A percentile compares a stretch with the other conserved stretches of the same genome.
Conservation (phyloP, 805 yeast species). For the Kregervanrija fluxuum region DNA sequence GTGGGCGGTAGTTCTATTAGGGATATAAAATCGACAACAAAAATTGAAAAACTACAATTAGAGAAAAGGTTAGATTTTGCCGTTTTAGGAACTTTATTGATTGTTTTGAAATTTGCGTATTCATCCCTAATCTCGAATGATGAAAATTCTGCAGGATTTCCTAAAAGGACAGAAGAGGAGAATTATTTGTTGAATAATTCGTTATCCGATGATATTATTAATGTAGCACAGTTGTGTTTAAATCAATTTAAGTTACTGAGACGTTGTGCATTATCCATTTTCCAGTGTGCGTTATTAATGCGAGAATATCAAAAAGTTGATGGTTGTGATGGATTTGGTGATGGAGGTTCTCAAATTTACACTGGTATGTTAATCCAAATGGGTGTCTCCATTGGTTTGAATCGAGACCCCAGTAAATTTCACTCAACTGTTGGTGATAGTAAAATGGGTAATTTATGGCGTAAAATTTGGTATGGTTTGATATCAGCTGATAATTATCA, state of each 20-base stretch:
- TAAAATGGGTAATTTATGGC: conserved; percentile 37
- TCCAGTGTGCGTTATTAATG: conserved; percentile 48
- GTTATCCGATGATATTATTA: conserved; percentile 36
- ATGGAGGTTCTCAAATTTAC: conserved; percentile 50
- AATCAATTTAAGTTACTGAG: conserved; percentile 46
- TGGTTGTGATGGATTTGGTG: conserved; percentile 47
- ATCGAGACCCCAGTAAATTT: conserved; percentile 58
- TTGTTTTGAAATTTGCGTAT: conserved; percentile 37
- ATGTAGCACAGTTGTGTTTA: conserved; percentile 47
- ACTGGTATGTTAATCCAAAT: conserved; percentile 53
- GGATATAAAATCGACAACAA: conserved; percentile 27
- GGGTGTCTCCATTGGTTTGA: conserved; percentile 61
- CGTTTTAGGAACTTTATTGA: conserved; percentile 36
- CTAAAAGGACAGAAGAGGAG: conserved; percentile 18
- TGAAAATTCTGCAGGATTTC: conserved; percentile 19
- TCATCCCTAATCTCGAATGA: conserved; percentile 30
- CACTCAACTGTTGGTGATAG: conserved; percentile 8
- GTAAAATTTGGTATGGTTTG: conserved; percentile 54
- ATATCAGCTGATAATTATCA: conserved; percentile 39
- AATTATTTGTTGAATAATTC: conserved; percentile 38
- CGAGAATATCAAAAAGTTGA: conserved; percentile 42
- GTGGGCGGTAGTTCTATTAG: conserved; percentile 25
- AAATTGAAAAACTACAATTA: conserved; percentile 26
- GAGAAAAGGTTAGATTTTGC: conserved; percentile 43
- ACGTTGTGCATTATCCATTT: conserved; percentile 40